A percentile compares a stretch with the other conserved stretches of the same genome.
Conservation (phyloP, 495 filamentous ascomycete species). For the Talaromyces proteolyticus region DNA sequence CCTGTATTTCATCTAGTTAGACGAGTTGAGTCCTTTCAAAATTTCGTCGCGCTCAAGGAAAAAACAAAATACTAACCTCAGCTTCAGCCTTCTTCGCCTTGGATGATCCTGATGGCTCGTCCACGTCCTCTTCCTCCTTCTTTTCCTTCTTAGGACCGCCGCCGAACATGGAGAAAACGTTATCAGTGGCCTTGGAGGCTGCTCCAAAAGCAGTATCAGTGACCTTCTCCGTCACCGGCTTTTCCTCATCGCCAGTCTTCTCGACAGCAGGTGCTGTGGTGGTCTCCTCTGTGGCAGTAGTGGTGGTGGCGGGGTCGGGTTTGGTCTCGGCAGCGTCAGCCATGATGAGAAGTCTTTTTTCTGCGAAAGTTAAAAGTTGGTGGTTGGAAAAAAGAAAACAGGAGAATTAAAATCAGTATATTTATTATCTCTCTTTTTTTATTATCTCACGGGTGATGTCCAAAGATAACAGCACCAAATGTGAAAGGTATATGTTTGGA, state of each 20-base stretch:
- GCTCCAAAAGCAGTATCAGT: slow-evolving; percentile 40
- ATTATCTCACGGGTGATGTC: no score
- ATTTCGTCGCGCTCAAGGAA: slow-evolving; percentile 3
- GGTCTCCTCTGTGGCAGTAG: slow-evolving; percentile 27
- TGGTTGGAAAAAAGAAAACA: not conserved
- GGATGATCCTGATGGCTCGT: slow-evolving; percentile 79
- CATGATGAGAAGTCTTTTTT: no score
- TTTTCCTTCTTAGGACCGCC: slow-evolving; percentile 76
- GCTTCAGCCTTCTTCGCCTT: slow-evolving; percentile 70
- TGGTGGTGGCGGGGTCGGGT: slow-evolving; percentile 41
- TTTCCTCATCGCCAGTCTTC: slow-evolving; percentile 22
- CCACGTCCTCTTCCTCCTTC: slow-evolving; percentile 76
- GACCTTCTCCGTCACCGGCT: slow-evolving; percentile 32
- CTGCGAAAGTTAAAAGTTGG: no score
- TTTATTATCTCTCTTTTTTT: no score
- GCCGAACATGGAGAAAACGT: slow-evolving; percentile 96
- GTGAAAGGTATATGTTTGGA: not conserved
- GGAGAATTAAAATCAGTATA: not conserved
- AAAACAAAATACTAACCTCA: slow-evolving; percentile 33
- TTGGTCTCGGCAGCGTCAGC: slow-evolving; percentile 43
- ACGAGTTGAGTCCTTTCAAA: not conserved
- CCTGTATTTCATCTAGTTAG: slow-evolving; percentile 19
- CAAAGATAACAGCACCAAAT: no score
- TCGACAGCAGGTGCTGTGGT: slow-evolving; percentile 11
- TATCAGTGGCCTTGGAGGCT: slow-evolving; percentile 56